Conservation (phyloP, 164 flowering plant species). For the Echeveria elegans region DNA sequence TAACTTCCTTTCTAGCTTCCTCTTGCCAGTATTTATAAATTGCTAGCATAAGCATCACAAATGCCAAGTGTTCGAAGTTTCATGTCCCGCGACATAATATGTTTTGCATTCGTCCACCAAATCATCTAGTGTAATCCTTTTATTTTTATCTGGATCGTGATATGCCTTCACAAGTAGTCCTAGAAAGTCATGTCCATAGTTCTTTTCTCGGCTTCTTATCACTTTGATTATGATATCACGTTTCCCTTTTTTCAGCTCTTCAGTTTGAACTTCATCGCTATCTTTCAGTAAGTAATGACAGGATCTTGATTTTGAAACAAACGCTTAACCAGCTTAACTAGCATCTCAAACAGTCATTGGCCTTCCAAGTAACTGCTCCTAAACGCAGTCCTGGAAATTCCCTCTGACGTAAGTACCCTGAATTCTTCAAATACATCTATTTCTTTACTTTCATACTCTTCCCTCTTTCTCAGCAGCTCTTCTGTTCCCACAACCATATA, state of each 20-base stretch:
- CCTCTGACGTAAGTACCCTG: constrained; percentile 32
- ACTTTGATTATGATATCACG: constrained; percentile 19
- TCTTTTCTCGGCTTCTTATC: constrained; percentile 22
- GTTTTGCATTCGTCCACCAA: constrained; percentile 50
- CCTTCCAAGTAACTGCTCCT: constrained; percentile 47
- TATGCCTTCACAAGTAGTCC: constrained; percentile 27
- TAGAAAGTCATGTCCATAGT: constrained; percentile 23
- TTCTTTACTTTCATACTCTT: constrained; percentile 28
- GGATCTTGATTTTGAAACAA: constrained; percentile 15
- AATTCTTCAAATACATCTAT: constrained; percentile 41
- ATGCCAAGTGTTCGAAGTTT: constrained; percentile 28
- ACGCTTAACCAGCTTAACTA: constrained; percentile 15
- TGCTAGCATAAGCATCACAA: constrained; percentile 34
- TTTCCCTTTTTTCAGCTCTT: constrained; percentile 23
- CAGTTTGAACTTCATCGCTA: constrained; percentile 27
- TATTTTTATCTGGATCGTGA: constrained; percentile 15
- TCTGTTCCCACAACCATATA: constrained; percentile 29
- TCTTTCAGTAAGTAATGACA: constrained; percentile 13
- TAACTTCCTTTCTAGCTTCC: constrained; percentile 33
- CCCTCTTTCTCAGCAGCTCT: constrained; percentile 37
- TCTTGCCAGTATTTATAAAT: constrained; percentile 40
- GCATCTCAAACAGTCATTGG: constrained; percentile 28
- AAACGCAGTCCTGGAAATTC: constrained; percentile 49
- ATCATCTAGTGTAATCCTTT: constrained; percentile 26
- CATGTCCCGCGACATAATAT: constrained; percentile 43